Evolutionary conservation across 2,329 filamentous ascomycete species (phyloP).

Genomic region (Trichophyton simii): DNA sequence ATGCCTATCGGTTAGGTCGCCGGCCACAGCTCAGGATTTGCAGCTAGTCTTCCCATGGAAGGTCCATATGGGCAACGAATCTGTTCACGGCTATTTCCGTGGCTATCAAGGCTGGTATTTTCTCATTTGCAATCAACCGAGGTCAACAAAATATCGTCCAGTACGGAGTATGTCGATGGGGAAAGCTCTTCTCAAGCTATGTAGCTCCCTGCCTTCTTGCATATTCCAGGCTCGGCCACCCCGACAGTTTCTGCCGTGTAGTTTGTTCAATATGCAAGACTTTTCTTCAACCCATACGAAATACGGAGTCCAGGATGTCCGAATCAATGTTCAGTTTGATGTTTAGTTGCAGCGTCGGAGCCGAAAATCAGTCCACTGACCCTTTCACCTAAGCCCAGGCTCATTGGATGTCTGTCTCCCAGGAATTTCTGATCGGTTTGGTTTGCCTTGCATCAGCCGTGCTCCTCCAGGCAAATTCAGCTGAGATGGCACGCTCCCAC

Average conservation of each 20-base stretch:
- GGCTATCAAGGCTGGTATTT: background rate
- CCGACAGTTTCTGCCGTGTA: background rate
- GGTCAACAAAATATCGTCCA: background rate
- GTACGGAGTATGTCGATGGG: too few relatives aligned
- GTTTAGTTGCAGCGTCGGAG: background rate
- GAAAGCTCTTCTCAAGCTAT: too few relatives aligned
- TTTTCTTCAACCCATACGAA: background rate
- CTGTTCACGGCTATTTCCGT: background rate
- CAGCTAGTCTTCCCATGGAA: background rate
- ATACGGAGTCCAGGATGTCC: background rate
- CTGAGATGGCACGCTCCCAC: background rate
- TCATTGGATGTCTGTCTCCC: background rate
- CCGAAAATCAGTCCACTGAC: background rate
- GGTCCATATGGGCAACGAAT: background rate
- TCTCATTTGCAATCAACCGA: background rate
- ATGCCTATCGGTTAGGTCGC: background rate
- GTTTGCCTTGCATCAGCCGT: background rate
- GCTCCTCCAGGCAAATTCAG: background rate
- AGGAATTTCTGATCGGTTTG: background rate
- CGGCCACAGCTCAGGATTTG: background rate
- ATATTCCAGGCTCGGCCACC: background rate
- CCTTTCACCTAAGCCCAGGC: background rate
- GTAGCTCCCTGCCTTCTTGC: background rate
- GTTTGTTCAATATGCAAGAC: too few relatives aligned
- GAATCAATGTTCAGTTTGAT: background rate